Evolutionary conservation across 495 filamentous ascomycete species (phyloP), one percentile per base, ranked within the genome.

Genomic region (Aspergillus leporis): DNA sequence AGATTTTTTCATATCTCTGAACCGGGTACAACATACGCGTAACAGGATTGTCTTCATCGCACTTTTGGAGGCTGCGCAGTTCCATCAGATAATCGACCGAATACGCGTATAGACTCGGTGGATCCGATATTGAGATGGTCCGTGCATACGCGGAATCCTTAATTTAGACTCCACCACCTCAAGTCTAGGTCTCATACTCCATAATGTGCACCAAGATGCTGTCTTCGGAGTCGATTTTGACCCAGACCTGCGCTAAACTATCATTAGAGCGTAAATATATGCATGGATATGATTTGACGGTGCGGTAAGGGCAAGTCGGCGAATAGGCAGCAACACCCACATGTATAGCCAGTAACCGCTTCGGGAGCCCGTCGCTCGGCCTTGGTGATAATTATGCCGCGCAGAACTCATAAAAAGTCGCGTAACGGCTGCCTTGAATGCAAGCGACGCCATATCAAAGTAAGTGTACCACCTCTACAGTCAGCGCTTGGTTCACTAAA

Each of bases 401-500:
- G 72, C 21, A 64, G 69, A 60, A 55, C 67, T 7, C 73, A 76
- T 52, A 65, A 56, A 40, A 77, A 77, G 45, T 74, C 70, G 30
- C 64, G 72, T n/a, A 67, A 68, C 52, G 74, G 73, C 25, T 76
- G 72, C 52, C 28, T 68, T 8, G 68, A 72, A 63, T 76, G 72
- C 54, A 77, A 77, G 58, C 68, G 68, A 47, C 71, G 72, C 21
- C 72, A 74, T 34, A 65, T 76, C 36, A 77, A 77, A 65, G 74
- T 73, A 59, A 38, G 21, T 18, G 16, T 16, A 34, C 1, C 18
- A n/a, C 12, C 16, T 18, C 6, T 55, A n/a, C n/a, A 32, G 40
- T 10, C n/a, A 46, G 2, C 13, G 34, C 13, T 13, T 2, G 34
- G 43, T 31, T 12, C 14, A 18, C n/a, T 32, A 28, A 57, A 54